Evolutionary conservation across 2,329 filamentous ascomycete species (phyloP).

Genomic region (Cordyceps sp.): DNA sequence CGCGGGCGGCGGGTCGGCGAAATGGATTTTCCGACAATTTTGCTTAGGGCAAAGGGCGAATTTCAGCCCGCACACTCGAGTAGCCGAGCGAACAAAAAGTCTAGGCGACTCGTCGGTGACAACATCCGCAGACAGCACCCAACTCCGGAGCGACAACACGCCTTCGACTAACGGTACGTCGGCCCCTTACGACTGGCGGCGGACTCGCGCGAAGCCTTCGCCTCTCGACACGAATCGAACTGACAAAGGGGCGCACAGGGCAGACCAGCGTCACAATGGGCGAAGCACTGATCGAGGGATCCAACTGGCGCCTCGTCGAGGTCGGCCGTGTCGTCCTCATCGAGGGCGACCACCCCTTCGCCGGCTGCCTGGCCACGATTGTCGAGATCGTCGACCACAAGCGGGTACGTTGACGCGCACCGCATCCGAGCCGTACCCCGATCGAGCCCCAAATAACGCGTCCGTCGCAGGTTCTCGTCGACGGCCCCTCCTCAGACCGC

Average conservation of each 20-base stretch:
- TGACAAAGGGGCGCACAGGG: slow-evolving; percentile 22
- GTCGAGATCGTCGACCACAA: slow-evolving; percentile 99
- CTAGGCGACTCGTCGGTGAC: slow-evolving; percentile 20
- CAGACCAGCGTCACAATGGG: slow-evolving; percentile 58
- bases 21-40: no score
- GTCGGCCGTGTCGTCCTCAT: slow-evolving; percentile 94
- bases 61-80: slow-evolving; percentile 22
- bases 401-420: slow-evolving; percentile 58
- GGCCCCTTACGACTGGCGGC: slow-evolving; percentile 10
- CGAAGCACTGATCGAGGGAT: slow-evolving; percentile 66
- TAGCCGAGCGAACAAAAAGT: slow-evolving; percentile 24
- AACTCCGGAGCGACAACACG: slow-evolving; percentile 19
- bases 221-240: slow-evolving; percentile 11
- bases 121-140: slow-evolving; percentile 18
- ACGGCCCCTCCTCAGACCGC: slow-evolving; percentile 75
- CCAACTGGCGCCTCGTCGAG: slow-evolving; percentile 92
- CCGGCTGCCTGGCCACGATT: slow-evolving; percentile 79
- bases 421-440: no score
- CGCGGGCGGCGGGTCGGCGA: no score
- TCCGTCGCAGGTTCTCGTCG: slow-evolving; percentile 76
- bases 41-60: slow-evolving; percentile 24
- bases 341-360: slow-evolving; percentile 59
- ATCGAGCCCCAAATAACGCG: no score
- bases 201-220: background rate
- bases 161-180: slow-evolving; percentile 23